Conservation (phyloP, 306 rosid species). For the Vigna mungo region DNA sequence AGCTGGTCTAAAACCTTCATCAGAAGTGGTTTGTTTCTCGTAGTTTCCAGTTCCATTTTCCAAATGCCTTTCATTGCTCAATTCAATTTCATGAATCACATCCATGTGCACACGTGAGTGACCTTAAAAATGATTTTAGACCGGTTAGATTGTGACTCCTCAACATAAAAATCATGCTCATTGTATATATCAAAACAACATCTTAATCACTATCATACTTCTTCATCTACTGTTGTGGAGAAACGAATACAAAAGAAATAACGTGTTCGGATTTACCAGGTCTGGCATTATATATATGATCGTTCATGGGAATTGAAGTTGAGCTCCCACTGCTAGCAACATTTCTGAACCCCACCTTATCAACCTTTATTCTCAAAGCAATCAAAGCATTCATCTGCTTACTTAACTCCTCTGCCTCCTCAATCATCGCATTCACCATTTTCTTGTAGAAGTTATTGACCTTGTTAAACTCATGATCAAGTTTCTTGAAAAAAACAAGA, state of each 20-base stretch:
- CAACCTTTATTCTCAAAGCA: conserved; percentile 72
- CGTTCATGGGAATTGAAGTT: conserved; percentile 33
- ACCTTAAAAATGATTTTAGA: conserved; percentile 40
- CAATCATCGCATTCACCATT: conserved; percentile 56
- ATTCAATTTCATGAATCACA: conserved; percentile 70
- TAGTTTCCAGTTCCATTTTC: conserved; percentile 44
- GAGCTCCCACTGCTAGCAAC: conserved; percentile 39
- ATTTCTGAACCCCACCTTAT: conserved; percentile 47
- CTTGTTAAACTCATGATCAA: conserved; percentile 79
- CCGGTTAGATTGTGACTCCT: conserved; percentile 1
- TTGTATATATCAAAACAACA: conserved; percentile 3
- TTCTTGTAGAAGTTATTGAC: conserved; percentile 64
- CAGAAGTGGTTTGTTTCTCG: conserved; percentile 18
- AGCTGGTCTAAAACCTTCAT: conserved; percentile 52
- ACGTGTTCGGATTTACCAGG: conserved; percentile 49
- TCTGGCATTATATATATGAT: conserved; percentile 35
- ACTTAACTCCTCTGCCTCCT: conserved; percentile 76
- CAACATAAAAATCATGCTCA: not conserved
- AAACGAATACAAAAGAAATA: not conserved
- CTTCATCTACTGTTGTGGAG: not conserved
- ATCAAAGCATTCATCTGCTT: conserved; percentile 76
- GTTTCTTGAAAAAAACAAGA: conserved; percentile 62
- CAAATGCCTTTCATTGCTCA: conserved; percentile 46
- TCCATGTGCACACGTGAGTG: conserved; percentile 47
- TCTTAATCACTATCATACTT: not conserved